phyloP scores from a whole-genome alignment of 2,329 filamentous ascomycete species.

The Aspergillus hiratsukae region DNA sequence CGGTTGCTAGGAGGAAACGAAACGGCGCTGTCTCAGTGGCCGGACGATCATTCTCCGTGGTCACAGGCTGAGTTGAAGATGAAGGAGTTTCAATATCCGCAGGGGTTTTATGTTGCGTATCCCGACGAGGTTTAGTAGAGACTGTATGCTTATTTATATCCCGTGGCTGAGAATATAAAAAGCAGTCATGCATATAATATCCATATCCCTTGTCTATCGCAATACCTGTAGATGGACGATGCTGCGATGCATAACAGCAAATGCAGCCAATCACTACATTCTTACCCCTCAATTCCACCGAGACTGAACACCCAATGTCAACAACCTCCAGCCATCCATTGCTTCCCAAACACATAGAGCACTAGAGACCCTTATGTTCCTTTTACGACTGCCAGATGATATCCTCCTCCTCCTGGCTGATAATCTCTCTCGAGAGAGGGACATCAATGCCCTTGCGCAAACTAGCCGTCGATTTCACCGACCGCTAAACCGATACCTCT shows the following conservation, averaged over 20 bases:
- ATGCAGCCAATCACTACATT: too few species aligned
- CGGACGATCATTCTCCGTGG: conserved; percentile 15
- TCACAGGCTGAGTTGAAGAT: conserved; percentile 13
- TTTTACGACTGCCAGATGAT: background rate
- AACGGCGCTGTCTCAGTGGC: conserved; percentile 18
- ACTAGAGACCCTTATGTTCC: too few species aligned
- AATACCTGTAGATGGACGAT: too few species aligned
- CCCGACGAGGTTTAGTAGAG: background rate
- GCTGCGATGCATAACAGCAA: too few species aligned
- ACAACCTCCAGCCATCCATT: too few species aligned
- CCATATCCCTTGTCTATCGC: too few species aligned
- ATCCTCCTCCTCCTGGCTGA: background rate
- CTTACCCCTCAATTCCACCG: too few species aligned
- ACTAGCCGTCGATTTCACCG: background rate
- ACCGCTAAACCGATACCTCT: background rate
- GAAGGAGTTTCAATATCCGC: conserved; percentile 18
- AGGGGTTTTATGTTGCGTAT: conserved; percentile 14
- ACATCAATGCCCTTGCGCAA: background rate
- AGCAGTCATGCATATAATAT: too few species aligned
- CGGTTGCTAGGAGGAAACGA: conserved; percentile 16
- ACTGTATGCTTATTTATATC: background rate
- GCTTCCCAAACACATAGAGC: too few species aligned
- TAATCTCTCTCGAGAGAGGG: background rate
- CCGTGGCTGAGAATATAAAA: too few species aligned
- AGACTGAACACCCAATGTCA: too few species aligned